phyloP scores from a whole-genome alignment of 2,329 filamentous ascomycete species.

The Aspergillus neoniger region DNA sequence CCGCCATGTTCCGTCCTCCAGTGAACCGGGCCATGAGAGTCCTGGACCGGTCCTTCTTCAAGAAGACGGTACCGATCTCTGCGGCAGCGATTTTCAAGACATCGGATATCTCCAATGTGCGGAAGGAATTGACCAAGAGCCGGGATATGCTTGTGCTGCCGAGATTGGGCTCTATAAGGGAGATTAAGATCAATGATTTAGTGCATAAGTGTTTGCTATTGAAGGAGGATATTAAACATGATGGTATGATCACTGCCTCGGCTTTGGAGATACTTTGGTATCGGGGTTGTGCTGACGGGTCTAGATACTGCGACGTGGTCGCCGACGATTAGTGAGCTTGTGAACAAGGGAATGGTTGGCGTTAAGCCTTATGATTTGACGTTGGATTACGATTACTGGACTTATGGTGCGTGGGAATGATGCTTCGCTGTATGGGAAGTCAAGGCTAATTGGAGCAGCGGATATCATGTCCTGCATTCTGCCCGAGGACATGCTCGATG shows the following conservation, averaged over 20 bases:
- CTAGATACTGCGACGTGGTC: conserved; percentile 76
- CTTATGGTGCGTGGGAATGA: conserved; percentile 61
- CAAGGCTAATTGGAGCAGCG: conserved; percentile 48
- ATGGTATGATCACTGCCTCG: conserved; percentile 31
- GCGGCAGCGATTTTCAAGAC: conserved; percentile 77
- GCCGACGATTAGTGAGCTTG: conserved; percentile 65
- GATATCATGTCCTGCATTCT: conserved; percentile 83
- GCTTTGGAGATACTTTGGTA: background rate
- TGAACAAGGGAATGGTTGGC: conserved; percentile 67
- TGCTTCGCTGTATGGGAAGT: background rate
- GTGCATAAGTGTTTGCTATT: conserved; percentile 44
- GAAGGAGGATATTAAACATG: conserved; percentile 38
- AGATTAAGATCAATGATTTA: conserved; percentile 53
- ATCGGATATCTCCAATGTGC: conserved; percentile 71
- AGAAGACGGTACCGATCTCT: conserved; percentile 71
- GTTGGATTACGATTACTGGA: conserved; percentile 85
- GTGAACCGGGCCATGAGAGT: conserved; percentile 75
- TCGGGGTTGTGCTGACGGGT: background rate
- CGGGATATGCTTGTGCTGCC: conserved; percentile 67
- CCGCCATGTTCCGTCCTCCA: conserved; percentile 72
- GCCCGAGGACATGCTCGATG: conserved; percentile 75
- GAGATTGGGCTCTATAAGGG: conserved; percentile 63
- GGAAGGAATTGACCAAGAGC: conserved; percentile 65
- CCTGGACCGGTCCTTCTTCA: conserved; percentile 82
- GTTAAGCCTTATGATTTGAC: conserved; percentile 74